Conservation (phyloP, 1,139 yeast genomes). For the Pichia terricola region DNA sequence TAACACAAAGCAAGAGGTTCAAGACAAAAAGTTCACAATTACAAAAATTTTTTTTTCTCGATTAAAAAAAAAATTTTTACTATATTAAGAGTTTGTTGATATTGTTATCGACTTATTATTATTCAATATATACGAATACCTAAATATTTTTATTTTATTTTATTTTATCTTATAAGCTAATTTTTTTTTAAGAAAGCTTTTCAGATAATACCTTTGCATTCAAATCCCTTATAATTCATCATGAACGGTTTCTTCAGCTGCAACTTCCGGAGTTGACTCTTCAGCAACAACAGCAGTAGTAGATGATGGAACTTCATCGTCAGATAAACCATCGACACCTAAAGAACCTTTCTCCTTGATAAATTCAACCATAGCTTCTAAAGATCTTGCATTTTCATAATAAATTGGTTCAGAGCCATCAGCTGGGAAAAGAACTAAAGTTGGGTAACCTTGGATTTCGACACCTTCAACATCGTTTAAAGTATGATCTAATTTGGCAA, state of each 20-base stretch:
- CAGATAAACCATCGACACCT: slow-evolving; percentile 29
- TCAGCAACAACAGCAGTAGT: slow-evolving; percentile 23
- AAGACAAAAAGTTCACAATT: too few species aligned
- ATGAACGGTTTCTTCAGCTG: too few species aligned
- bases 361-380: slow-evolving; percentile 63
- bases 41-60: too few species aligned
- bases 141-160: too few species aligned
- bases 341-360: slow-evolving; percentile 41
- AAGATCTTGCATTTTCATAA: slow-evolving; percentile 64
- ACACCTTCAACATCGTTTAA: slow-evolving; percentile 71
- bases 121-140: too few species aligned
- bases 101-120: too few species aligned
- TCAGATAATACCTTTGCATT: too few species aligned
- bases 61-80: too few species aligned
- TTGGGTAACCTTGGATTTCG: slow-evolving; percentile 85
- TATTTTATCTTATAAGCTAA: too few species aligned
- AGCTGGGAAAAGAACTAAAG: slow-evolving; percentile 86
- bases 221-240: slow-evolving; percentile 26
- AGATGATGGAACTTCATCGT: slow-evolving; percentile 6
- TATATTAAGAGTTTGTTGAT: too few species aligned
- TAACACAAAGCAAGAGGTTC: too few species aligned
- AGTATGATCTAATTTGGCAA: slow-evolving; percentile 88
- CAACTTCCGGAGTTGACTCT: slow-evolving; percentile 10
- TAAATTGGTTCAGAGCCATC: slow-evolving; percentile 68
- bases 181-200: too few species aligned